Evolutionary conservation across 1,284 basidiomycete species (phyloP).

Genomic region (Cystobasidiaceae sp.): DNA sequence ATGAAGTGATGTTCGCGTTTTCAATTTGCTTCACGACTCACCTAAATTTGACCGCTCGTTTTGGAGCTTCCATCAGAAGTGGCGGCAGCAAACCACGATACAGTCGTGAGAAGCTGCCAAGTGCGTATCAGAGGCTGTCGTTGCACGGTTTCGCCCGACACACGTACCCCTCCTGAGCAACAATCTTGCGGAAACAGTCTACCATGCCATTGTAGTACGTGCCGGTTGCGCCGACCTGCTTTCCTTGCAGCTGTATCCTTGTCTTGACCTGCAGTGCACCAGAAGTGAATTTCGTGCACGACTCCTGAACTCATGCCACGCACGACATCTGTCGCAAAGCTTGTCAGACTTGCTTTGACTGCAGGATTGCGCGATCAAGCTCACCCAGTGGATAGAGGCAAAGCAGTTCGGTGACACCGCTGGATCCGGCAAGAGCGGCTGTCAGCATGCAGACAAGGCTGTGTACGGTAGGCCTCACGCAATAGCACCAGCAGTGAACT

Average conservation of each 20-base stretch:
- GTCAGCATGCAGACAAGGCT: slow-evolving; percentile 15
- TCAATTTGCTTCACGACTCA: slow-evolving; percentile 44
- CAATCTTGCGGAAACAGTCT: slow-evolving; percentile 68
- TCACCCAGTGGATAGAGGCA: slow-evolving; percentile 86
- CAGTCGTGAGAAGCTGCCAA: slow-evolving; percentile 65
- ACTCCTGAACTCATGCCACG: no score
- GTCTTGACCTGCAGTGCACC: slow-evolving; percentile 66
- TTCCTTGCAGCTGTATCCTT: slow-evolving; percentile 89
- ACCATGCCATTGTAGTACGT: slow-evolving; percentile 60
- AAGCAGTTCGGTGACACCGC: slow-evolving; percentile 68
- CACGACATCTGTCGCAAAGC: slow-evolving; percentile 19
- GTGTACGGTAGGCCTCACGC: slow-evolving; percentile 53
- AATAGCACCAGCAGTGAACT: slow-evolving; percentile 83
- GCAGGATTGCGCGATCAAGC: no score
- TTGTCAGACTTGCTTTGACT: no score
- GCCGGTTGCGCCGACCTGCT: slow-evolving; percentile 55
- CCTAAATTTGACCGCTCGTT: slow-evolving; percentile 90
- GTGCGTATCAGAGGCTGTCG: neutral
- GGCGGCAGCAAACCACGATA: slow-evolving; percentile 95
- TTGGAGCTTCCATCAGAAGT: slow-evolving; percentile 91
- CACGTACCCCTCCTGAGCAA: slow-evolving; percentile 75
- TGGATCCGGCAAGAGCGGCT: neutral
- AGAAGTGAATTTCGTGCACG: no score
- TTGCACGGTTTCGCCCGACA: neutral
- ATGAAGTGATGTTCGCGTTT: neutral